Evolutionary conservation across 73 alveolate species (phyloP).

Genomic region (Uronychia binucleata): DNA sequence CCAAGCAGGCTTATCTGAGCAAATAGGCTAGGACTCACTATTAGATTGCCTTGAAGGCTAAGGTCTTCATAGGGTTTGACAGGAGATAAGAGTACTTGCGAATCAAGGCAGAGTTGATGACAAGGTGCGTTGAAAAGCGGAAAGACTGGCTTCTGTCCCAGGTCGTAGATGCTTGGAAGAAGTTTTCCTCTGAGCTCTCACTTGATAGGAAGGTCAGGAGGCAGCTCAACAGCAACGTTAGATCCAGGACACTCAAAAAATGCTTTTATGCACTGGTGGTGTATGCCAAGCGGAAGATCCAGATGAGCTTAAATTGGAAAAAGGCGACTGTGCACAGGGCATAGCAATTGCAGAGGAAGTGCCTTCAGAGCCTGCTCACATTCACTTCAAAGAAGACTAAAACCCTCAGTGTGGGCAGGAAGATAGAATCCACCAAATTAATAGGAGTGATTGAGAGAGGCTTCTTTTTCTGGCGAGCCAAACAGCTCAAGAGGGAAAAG

Average conservation of each 20-base stretch:
- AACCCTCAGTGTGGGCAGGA: background rate
- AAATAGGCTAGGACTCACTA: background rate
- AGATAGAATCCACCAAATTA: background rate
- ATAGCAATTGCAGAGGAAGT: background rate
- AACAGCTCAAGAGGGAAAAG: background rate
- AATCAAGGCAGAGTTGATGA: background rate
- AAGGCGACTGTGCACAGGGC: background rate
- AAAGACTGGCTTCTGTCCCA: background rate
- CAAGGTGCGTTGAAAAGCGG: background rate
- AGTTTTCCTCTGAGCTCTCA: background rate
- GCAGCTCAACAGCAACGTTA: too few relatives aligned
- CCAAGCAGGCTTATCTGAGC: background rate
- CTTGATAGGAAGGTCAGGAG: background rate
- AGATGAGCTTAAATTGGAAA: background rate
- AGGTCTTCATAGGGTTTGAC: background rate
- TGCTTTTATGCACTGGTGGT: background rate
- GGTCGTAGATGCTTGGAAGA: background rate
- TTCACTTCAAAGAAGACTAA: background rate
- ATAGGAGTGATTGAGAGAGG: background rate
- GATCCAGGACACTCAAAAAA: background rate
- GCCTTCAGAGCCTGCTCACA: background rate
- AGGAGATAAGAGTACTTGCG: background rate
- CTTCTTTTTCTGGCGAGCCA: background rate
- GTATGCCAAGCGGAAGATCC: background rate
- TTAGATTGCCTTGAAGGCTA: background rate